Conservation (phyloP, 73 alveolate genomes). For the Paramecium pentaurelia region DNA sequence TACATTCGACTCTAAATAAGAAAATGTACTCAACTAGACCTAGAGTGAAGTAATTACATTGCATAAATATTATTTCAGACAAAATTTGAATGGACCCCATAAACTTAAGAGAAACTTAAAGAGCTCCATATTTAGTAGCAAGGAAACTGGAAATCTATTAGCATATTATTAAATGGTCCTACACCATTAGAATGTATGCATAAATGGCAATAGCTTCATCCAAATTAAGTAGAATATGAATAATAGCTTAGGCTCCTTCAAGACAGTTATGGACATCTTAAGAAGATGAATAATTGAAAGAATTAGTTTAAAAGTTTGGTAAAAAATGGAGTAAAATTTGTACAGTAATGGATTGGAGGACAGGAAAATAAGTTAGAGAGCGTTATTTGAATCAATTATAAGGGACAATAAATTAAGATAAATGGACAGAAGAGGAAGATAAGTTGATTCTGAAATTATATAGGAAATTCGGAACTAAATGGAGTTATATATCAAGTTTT, state of each 20-base stretch:
- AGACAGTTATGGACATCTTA: not conserved
- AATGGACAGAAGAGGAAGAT: constrained; percentile 26
- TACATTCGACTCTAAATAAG: not conserved
- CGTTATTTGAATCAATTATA: constrained; percentile 9
- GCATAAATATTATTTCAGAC: not conserved
- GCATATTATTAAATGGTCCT: not conserved
- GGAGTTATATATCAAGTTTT: constrained; percentile 36
- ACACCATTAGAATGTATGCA: not conserved
- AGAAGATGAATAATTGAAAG: constrained; percentile 6
- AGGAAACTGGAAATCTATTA: constrained; percentile 3
- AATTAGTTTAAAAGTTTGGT: not conserved
- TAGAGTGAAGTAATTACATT: not conserved
- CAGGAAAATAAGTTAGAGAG: constrained; percentile 34
- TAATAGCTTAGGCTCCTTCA: not conserved
- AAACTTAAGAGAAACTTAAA: not conserved
- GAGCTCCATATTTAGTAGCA: not conserved
- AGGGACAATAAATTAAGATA: not conserved
- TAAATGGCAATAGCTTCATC: not conserved
- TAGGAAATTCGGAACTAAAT: constrained; percentile 22
- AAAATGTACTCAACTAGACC: not conserved
- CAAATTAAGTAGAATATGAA: not conserved
- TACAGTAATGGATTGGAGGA: constrained; percentile 34
- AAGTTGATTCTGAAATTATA: not conserved
- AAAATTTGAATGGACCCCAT: not conserved
- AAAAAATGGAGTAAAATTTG: constrained; percentile 37